phyloP scores from a whole-genome alignment of 1,284 basidiomycete genomes.

The Leccinum griseonigrum region DNA sequence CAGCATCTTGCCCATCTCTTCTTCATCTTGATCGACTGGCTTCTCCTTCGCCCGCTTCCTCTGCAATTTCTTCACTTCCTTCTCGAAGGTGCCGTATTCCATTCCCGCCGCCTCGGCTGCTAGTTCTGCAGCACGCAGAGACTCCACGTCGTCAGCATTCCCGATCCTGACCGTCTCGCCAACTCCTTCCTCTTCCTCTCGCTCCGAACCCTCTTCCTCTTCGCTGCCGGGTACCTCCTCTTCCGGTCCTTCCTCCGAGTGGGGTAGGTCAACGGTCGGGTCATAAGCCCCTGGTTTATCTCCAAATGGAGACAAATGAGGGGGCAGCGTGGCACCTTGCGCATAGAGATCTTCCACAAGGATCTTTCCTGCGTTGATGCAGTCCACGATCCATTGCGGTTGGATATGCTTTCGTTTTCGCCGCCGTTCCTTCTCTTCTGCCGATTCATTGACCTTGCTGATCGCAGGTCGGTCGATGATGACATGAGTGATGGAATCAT shows the following conservation, averaged over 20 bases:
- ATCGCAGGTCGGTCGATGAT: slow-evolving; percentile 87
- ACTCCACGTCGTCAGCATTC: slow-evolving; percentile 65
- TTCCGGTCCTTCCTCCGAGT: slow-evolving; percentile 34
- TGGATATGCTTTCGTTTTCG: slow-evolving; percentile 86
- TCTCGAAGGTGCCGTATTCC: slow-evolving; percentile 82
- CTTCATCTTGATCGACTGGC: slow-evolving; percentile 49
- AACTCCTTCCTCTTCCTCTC: slow-evolving; percentile 31
- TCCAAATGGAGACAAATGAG: slow-evolving; percentile 95
- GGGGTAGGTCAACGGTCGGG: slow-evolving; percentile 48
- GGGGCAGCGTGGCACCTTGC: slow-evolving; percentile 87
- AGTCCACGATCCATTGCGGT: slow-evolving; percentile 98
- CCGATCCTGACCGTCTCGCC: slow-evolving; percentile 36
- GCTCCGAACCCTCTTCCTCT: slow-evolving; percentile 38
- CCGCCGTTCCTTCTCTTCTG: slow-evolving; percentile 61
- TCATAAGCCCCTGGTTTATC: slow-evolving; percentile 80
- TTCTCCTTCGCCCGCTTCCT: slow-evolving; percentile 48
- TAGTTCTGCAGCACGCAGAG: slow-evolving; percentile 87
- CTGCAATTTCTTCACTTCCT: slow-evolving; percentile 68
- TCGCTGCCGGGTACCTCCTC: slow-evolving; percentile 41
- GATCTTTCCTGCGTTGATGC: slow-evolving; percentile 85
- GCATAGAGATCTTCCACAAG: slow-evolving; percentile 85
- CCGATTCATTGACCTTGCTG: slow-evolving; percentile 48
- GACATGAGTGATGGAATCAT: slow-evolving; percentile 91
- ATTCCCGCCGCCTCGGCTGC: slow-evolving; percentile 91
- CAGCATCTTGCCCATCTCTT: slow-evolving; percentile 97